Base-by-base conservation (phyloP, 257 asterid genomes). In the Lycium barbarum region DNA sequence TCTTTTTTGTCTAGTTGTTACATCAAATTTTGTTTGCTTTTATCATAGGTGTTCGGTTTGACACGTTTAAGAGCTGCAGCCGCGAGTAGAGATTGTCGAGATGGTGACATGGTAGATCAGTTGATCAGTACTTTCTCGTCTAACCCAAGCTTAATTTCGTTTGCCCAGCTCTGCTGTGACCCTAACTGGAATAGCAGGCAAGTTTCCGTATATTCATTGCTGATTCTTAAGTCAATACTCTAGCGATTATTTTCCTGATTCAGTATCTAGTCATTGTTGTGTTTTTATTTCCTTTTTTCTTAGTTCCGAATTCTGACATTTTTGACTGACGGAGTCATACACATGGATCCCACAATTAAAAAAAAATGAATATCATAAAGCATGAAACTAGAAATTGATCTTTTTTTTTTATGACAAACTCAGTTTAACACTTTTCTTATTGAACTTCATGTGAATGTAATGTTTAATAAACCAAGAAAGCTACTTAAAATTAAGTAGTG, bases 121-220 rank as follows among this genome's bases (percentile, higher is more conserved):
- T 90, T 96, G 92, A 95, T 96, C 84, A 93, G 95, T 86, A 93
- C 98, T 36, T 96, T 96, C 90, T 96, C 98, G 45, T 93, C 97
- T 47, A 96, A 95, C 90, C 98, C 98, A 61, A 96, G 99, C 91
- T 90, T 96, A 88, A 93, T 93, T 85, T 98, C 98, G 59, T 96
- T 96, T 86, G 98, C 98, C 55, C 98, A 93, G 88, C 96, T 91
- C 80, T 96, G 94, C 88, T 96, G 97, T 79, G 93, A 89, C 82
- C 93, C 97, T 81, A 88, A 95, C 83, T 89, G 90, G 93, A 90
- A 89, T 86, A 90, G 90, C 96, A 94, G 96, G 99, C 90, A 90
- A 90, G 94, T 76, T 7, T 63, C 63, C 45, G 2, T 51, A 26
- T 26, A 22, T 76, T 13, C 38, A 51, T 76, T 76, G 45, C 62